Evolutionary conservation across 306 rosid genomes (phyloP).

Genomic region (Vigna nakashimae): DNA sequence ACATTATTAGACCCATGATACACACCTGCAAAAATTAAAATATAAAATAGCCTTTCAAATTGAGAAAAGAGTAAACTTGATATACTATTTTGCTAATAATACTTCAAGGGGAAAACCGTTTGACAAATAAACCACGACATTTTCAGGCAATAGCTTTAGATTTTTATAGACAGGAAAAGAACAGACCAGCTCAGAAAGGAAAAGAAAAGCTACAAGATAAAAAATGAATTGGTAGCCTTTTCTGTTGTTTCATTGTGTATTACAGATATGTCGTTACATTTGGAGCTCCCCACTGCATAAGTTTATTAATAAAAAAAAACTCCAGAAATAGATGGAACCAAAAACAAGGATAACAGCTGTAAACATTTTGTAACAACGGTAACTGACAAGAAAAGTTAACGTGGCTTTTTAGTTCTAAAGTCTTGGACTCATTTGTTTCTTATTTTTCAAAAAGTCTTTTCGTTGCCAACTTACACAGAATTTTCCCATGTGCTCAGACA

Average conservation of each 20-base stretch:
- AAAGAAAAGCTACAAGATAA: neutral
- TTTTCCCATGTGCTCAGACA: conserved; percentile 73
- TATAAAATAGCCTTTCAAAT: conserved; percentile 15
- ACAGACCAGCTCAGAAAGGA: conserved; percentile 4
- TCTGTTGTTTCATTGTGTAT: neutral
- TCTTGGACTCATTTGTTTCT: no score
- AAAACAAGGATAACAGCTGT: conserved; percentile 13
- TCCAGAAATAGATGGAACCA: neutral
- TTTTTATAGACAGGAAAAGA: neutral
- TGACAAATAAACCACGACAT: neutral
- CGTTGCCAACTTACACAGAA: conserved; percentile 74
- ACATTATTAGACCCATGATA: conserved; percentile 35
- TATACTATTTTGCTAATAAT: neutral
- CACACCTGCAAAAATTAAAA: neutral
- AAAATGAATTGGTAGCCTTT: conserved; percentile 7
- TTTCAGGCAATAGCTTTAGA: neutral
- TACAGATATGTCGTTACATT: neutral
- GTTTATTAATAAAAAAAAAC: neutral
- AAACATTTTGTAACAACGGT: neutral
- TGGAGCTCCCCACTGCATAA: neutral
- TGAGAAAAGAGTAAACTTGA: conserved; percentile 2
- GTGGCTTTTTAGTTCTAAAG: no score
- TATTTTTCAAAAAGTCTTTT: no score
- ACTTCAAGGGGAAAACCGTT: neutral
- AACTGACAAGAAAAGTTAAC: no score